A percentile compares a stretch with the other conserved stretches of the same genome.
Conservation (phyloP, 1,284 basidiomycete genomes). For the Moesziomyces parantarcticus region DNA sequence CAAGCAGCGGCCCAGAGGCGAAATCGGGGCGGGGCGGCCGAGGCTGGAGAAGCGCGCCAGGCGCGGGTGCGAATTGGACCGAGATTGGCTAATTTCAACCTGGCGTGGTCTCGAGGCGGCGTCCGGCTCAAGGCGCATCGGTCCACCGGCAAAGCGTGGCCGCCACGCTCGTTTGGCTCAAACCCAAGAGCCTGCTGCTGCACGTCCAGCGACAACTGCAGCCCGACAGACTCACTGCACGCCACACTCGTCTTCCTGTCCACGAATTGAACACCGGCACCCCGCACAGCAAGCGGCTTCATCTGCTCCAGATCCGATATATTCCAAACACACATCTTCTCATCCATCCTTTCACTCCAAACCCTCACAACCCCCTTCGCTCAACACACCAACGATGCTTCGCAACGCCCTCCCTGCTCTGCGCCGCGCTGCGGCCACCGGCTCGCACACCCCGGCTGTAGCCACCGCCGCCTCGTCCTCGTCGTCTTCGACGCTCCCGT, state of each 20-base stretch:
- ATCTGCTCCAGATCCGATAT: background rate
- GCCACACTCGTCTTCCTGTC: no score
- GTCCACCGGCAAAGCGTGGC: background rate
- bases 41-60: background rate
- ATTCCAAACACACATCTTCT: background rate
- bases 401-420: slow-evolving; percentile 32
- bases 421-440: slow-evolving; percentile 16
- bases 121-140: background rate
- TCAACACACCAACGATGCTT: slow-evolving; percentile 29
- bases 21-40: no score
- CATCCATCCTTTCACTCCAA: slow-evolving; percentile 1
- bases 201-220: background rate
- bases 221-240: no score
- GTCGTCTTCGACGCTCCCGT: slow-evolving; percentile 6
- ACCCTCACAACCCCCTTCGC: background rate
- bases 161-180: background rate
- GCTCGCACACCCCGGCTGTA: background rate
- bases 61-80: no score
- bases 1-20: no score
- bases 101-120: no score
- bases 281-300: no score
- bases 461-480: slow-evolving; percentile 8
- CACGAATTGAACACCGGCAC: no score
- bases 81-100: background rate
- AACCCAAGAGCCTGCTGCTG: background rate